Evolutionary conservation across 129 eudicot genomes (phyloP).

Genomic region (Pittosporum tobira): DNA sequence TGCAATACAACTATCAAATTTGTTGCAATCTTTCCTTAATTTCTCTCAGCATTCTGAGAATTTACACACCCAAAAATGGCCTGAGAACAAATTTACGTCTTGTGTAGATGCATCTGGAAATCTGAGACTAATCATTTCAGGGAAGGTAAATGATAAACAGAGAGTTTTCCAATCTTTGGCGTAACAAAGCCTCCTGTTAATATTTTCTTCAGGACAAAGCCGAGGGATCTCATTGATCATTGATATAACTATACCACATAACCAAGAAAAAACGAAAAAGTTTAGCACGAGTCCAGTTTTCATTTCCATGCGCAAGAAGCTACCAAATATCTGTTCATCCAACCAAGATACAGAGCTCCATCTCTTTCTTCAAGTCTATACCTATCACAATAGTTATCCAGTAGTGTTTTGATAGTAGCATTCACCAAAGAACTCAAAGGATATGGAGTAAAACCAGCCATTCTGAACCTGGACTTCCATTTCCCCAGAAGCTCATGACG

Average conservation of each 20-base stretch:
- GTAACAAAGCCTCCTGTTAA: background rate
- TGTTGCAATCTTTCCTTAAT: no score
- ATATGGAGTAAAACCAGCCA: slow-evolving; percentile 74
- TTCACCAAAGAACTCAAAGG: slow-evolving; percentile 69
- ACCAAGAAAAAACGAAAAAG: background rate
- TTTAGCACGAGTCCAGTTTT: slow-evolving; percentile 3
- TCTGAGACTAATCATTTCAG: no score
- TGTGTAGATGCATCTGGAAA: no score
- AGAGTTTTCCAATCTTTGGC: background rate
- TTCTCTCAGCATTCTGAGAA: no score
- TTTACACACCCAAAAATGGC: no score
- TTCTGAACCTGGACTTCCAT: slow-evolving; percentile 67
- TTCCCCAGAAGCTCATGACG: slow-evolving; percentile 73
- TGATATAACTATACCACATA: slow-evolving; percentile 2
- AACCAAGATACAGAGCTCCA: slow-evolving; percentile 77
- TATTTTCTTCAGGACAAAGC: background rate
- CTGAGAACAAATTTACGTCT: no score
- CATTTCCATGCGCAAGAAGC: slow-evolving; percentile 80
- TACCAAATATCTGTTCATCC: slow-evolving; percentile 74
- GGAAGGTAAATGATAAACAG: no score
- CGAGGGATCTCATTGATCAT: background rate
- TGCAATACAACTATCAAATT: no score
- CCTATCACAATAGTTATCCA: slow-evolving; percentile 42
- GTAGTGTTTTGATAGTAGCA: slow-evolving; percentile 40
- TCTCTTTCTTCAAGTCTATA: slow-evolving; percentile 78